Base-by-base conservation (phyloP, 148 eudicot species). In the Bassia scoparia region DNA sequence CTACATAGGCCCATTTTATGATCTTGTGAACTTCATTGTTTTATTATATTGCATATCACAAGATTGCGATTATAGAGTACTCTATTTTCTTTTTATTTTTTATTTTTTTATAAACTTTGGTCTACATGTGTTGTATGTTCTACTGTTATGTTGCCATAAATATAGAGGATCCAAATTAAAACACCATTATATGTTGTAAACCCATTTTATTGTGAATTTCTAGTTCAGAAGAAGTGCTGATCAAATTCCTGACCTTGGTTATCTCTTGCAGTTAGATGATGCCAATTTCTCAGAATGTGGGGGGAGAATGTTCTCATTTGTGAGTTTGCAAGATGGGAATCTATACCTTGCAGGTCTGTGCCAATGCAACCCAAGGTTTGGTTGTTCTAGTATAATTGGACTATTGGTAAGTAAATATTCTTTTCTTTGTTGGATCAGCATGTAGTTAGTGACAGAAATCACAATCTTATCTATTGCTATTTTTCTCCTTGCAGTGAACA, bases 341-440 rank as follows among this genome's bases (percentile, higher is more conserved):
- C 96, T n/a, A 92, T 82, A 85, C 84, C n/a, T 81, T 92, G 59
- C 74, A 80, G 80, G 97, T 86, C 81, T 95, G 99, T 83, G 60
- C 87, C 72, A 80, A 79, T 44, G 84, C 82, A 46, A n/a, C 79
- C 53, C 83, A 44, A 71, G 86, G 87, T 79, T 56, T 74, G 87
- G 87, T 76, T 92, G 97, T 84, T 82, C 94, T 67, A 80, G 74
- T 87, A 88, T 85, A 83, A 83, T 78, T 95, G 99, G 98, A 91
- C 82, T 65, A 23, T 65, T 38, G 68, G 68, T 65, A 65, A 35
- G 14, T 11, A 11, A 38, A 37, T 9, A 13, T n/a, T 65, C 14
- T 21, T 30, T 8, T 3, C 17, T 37, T 43, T 24, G 26, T 52
- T 53, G 52, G 59, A 48, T 73, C n/a, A 59, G 63, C 63, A 29